Base-by-base conservation (phyloP, 331 rosid species). In the Stylosanthes scabra region DNA sequence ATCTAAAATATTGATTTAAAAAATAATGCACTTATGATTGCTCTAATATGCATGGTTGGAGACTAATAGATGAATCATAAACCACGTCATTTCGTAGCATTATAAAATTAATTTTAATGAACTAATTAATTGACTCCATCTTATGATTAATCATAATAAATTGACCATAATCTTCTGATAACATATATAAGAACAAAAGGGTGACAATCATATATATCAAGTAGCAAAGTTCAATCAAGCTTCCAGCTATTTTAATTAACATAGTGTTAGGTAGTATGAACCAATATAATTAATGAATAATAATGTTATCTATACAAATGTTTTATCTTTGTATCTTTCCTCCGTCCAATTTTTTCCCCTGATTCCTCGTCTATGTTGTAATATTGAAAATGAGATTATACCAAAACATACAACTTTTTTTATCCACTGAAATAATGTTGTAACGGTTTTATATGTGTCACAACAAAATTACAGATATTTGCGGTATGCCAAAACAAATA, bases 371-470 rank as follows among this genome's bases (percentile, higher is more conserved):
- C 2, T 29, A 49, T 11, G 8, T 9, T 66, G 72, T 6, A 57
- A 47, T 31, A 31, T 47, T 64, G 78, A 72, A 71, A 71, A 65
- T 29, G 74, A 57, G 9, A 13, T 28, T 71, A 39, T 37, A 78
- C 51, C 74, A 58, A 72, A 72, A 31, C 25, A 29, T 15, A 42
- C 7, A 54, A 52, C 57, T n/a, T 51, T 7, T 41, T 27, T n/a
- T 28, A 40, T 77, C 51, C 14, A 69, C n/a, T 60, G 34, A 54
- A 68, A 61, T 77, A 69, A 70, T 62, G 29, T 45, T 68, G 29
- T n/a, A 68, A 27, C 45, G 34, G 67, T 57, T 54, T 57, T 59
- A 11, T 31, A 5, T 31, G 4, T 31, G 65, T 57, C 42, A 6
- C 14, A 31, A 68, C 20, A 51, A 3, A 49, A 4, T 16, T 6